Base-by-base conservation (phyloP, 2,329 filamentous ascomycete genomes). In the Cryphonectria parasitica region DNA sequence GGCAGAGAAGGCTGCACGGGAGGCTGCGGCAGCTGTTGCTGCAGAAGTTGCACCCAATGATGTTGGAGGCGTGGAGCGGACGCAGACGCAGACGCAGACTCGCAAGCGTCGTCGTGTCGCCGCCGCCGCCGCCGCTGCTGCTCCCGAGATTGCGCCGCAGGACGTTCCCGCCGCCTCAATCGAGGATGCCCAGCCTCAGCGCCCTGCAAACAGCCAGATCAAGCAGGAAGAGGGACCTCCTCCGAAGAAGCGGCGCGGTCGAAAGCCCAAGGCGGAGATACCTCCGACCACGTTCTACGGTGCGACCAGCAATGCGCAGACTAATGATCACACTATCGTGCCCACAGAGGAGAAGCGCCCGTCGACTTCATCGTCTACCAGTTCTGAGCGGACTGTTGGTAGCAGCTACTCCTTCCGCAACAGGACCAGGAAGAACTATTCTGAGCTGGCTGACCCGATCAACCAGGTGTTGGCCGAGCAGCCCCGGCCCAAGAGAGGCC, bases 371-470 rank as follows among this genome's bases (percentile, higher is more conserved):
- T 86, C 85, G 0, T 89, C 87, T 0, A 87, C 85, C 8, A 84
- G 82, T 13, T 85, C 84, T 10, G 79, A 80, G 2, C 83, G 83
- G 49, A 87, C 85, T 1, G 80, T 79, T 4, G 84, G 85, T 66
- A 87, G 86, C 0, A 83, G 80, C 6, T 86, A 86, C 74, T 86
- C 86, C 0, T 83, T 88, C 72, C 82, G 87, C 4, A 85, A 86
- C 39, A 88, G 88, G 77, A 82, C 85, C 11, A 85, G 86, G 74
- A 86, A 86, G 74, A 84, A 85, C 65, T 88, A 86, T 79, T 81
- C 83, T 1, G 82, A 86, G 5, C 82, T 86, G 60, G 82, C 84
- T 11, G 82, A 84, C 61, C 83, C 80, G 1, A 79, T 79, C 19
- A 82, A 82, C 22, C 79, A 78, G 17, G 72, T 77, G 5, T 80